These are phyloP conservation scores for Toxoplasma gondii DNA, from an alignment of 169 alveolate genomes.

Conservation along the genomic window DNA sequence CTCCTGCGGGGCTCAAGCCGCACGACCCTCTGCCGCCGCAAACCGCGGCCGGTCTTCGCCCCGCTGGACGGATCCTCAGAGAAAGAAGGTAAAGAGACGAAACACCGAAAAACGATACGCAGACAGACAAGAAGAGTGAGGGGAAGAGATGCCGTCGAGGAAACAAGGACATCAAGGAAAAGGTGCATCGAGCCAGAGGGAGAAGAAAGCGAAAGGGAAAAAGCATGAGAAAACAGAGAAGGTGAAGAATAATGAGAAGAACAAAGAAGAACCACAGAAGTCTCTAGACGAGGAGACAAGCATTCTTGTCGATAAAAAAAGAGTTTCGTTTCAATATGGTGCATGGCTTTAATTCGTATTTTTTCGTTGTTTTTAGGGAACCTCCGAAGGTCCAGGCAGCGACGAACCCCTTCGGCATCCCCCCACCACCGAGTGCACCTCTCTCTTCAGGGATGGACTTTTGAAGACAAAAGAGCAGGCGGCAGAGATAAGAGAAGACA, in stretches of 20 bases:
- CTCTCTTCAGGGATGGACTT: background rate
- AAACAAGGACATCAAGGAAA: too few relatives aligned
- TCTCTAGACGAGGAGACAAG: too few relatives aligned
- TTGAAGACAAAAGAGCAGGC: background rate
- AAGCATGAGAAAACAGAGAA: too few relatives aligned
- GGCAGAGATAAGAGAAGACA: too few relatives aligned
- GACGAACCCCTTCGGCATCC: constrained; percentile 43
- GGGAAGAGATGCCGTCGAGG: too few relatives aligned
- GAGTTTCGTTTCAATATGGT: too few relatives aligned
- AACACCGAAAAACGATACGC: background rate
- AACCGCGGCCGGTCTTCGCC: background rate
- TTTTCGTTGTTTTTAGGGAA: constrained; percentile 7
- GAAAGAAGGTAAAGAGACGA: background rate
- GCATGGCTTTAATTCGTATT: background rate
- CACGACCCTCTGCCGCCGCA: background rate
- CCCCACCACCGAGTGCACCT: constrained; percentile 27
- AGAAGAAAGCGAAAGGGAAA: too few relatives aligned
- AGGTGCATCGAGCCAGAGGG: too few relatives aligned
- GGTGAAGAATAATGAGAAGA: too few relatives aligned
- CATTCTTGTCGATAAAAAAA: too few relatives aligned
- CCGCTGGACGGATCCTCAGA: background rate
- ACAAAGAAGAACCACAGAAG: too few relatives aligned
- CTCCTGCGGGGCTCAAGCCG: background rate
- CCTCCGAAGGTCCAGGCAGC: constrained; percentile 54
- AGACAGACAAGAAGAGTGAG: too few relatives aligned